A percentile compares a stretch with the other conserved stretches of the same genome.
Evolutionary conservation across 345 rosid species (phyloP).

Genomic region (Pistacia vera): DNA sequence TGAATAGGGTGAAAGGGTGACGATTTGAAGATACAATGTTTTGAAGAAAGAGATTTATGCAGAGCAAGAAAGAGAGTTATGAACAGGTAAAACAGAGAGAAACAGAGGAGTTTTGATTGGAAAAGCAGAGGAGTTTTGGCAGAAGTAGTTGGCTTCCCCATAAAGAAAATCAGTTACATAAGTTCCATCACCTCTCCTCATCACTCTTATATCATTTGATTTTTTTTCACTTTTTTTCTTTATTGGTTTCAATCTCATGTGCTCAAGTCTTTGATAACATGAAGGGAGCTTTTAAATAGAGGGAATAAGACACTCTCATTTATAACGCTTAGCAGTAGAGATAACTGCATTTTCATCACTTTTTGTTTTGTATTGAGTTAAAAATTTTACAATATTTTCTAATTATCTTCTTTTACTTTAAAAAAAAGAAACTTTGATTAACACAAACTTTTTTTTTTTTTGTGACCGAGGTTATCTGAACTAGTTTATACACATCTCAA

Average conservation of each 20-base stretch:
- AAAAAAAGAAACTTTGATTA: no score
- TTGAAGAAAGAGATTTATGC: constrained; percentile 45
- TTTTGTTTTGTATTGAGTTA: no score
- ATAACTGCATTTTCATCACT: neutral
- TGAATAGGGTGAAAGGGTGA: constrained; percentile 79
- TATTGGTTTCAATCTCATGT: neutral
- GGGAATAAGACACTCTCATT: neutral
- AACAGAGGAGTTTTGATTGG: constrained; percentile 81
- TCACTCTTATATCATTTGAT: no score
- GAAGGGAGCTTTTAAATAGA: neutral
- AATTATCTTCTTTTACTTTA: no score
- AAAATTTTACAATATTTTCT: neutral
- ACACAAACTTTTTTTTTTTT: no score
- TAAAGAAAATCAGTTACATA: neutral
- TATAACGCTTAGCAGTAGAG: no score
- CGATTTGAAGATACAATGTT: constrained; percentile 66
- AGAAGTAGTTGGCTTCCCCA: constrained; percentile 26
- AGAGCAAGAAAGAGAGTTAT: constrained; percentile 57
- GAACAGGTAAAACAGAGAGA: constrained; percentile 73
- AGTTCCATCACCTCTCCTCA: neutral
- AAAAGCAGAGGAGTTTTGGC: constrained; percentile 44
- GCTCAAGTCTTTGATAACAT: neutral
- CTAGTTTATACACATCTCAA: no score
- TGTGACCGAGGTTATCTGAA: no score
- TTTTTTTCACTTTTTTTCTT: neutral